Conservation (phyloP, 169 alveolate species). For the Besnoitia besnoiti region DNA sequence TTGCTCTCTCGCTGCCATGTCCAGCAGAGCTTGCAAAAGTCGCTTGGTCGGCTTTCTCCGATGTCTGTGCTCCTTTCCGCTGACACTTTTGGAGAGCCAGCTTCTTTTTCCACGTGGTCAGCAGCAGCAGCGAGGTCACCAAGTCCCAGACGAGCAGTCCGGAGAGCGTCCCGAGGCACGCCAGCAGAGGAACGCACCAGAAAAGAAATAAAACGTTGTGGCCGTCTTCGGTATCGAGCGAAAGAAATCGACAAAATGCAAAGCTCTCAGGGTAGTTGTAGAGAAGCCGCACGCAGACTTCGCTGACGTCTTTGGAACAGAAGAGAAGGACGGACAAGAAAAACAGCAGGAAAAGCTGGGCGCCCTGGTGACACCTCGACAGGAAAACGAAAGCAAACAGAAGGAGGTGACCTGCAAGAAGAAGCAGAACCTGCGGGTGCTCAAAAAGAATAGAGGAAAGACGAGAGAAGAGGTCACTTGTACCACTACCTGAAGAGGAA, state of each 20-base stretch:
- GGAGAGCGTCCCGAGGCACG: neutral
- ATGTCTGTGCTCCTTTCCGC: neutral
- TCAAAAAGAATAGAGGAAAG: neutral
- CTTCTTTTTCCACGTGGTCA: neutral
- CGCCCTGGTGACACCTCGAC: neutral
- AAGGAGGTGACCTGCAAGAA: neutral
- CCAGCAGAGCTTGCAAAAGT: too few species aligned
- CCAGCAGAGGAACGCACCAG: neutral
- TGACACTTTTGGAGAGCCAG: neutral
- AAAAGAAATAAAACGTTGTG: neutral
- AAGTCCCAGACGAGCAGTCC: neutral
- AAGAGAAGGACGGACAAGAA: neutral
- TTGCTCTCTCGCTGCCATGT: too few species aligned
- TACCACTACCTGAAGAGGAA: too few species aligned
- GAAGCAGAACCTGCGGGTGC: neutral
- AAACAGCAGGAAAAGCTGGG: neutral
- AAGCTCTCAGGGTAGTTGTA: neutral
- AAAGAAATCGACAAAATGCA: neutral
- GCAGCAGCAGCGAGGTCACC: neutral
- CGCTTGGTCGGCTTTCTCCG: neutral
- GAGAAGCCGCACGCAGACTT: neutral
- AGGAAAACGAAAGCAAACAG: neutral
- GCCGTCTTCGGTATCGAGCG: neutral
- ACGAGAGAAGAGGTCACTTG: neutral
- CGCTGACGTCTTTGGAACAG: constrained; percentile 16